Base-by-base conservation (phyloP, 805 yeast species). In the Pichia heedii region DNA sequence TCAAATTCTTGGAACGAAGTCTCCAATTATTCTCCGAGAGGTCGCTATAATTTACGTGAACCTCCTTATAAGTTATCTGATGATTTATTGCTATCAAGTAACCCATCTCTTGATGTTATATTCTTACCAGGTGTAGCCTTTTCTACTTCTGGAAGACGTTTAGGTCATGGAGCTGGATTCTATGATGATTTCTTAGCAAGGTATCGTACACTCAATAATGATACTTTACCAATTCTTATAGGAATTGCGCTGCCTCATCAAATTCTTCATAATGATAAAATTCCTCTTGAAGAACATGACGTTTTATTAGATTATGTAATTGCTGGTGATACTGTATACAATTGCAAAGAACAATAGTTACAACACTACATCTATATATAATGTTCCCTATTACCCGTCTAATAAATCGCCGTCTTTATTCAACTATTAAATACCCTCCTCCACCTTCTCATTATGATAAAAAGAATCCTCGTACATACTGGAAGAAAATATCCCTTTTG, bases 111-210 rank as follows among this genome's bases (percentile, higher is more conserved):
- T 20, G 97, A 90, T 52, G 53, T 90, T 10, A 65, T 90, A 7
- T 62, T 90, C 7, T 69, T 90, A 0, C 97, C 97, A 0, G 97
- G 95, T 0, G 81, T 90, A 2, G 96, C 85, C 1, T 89, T 85
- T 60, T 73, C 84, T 1, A 50, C 22, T 5, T 45, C 46, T 1
- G 62, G 68, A 16, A 45, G 50, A 27, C 60, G 98, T 42, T 58
- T 90, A 42, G 98, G 98, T 1, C 95, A 87, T 58, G 98, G 98
- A 1, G 90, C 81, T 5, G 98, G 97, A 0, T 88, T 76, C 60
- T 90, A 93, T 59, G 98, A 90, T 58, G 86, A 81, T 53, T 84
- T 69, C 53, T 70, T 84, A 35, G 64, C 69, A 37, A 63, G 82
- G 40, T 77, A 77, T 51, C 21, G 48, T 8, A 59, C 69, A 55